Base-by-base conservation (phyloP, 495 filamentous ascomycete genomes). In the Aspergillus egyptiacus region DNA sequence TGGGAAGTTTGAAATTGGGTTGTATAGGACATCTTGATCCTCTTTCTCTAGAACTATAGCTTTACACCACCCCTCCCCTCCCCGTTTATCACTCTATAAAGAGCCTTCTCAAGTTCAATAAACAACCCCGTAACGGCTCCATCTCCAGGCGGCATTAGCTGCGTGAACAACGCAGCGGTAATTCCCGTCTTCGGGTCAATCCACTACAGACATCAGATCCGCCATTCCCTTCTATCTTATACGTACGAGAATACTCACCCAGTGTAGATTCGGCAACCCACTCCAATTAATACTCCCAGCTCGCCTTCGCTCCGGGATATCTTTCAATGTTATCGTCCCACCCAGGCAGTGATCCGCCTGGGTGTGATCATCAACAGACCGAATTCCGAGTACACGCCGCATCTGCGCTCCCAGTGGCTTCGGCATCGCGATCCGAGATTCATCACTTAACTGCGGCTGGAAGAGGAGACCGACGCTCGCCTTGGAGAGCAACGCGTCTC, bases 231-330 rank as follows among this genome's bases (percentile, higher is more conserved):
- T n/a, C n/a, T n/a, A n/a, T n/a, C n/a, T n/a, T n/a, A n/a, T n/a
- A 22, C 2, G 5, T 17, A 37, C 8, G 14, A 10, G 17, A 22
- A 39, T 22, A 42, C 59, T 22, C 30, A 63, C 57, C 60, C 57
- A 63, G 25, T 54, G 53, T 14, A 53, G 25, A 51, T 63, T 63
- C 31, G 57, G 51, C 51, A 63, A 40, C 6, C 61, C 61, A 37
- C 53, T 55, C 61, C 61, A 64, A 18, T 46, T 56, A 18, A 57
- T 34, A 17, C 39, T 59, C 2, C 53, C 55, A 9, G 30, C 33
- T 37, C 52, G 38, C 32, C 64, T 59, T 42, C 52, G 44, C 8
- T 49, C 52, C 2, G 48, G 48, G 14, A 59, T 55, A 18, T 55
- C 56, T 18, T 44, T 47, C 20, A 47, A 15, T 8, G 39, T 46